A percentile compares a stretch with the other conserved stretches of the same genome.
These are phyloP conservation scores for Leishmania gerbilli DNA, from an alignment of 208 protist species.

Conservation along the genomic window DNA sequence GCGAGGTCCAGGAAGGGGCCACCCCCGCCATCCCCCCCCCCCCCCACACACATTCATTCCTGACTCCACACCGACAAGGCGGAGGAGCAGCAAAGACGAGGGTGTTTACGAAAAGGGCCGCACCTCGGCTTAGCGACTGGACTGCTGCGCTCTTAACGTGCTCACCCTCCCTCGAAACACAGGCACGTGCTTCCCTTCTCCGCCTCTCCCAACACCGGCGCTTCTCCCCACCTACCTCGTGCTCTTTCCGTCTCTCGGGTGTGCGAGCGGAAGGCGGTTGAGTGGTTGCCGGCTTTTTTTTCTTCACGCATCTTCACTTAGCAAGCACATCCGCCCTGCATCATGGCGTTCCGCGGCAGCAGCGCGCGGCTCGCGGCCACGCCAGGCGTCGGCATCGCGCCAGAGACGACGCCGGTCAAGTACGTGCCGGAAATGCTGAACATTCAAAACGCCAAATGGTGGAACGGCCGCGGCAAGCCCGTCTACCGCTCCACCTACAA, in stretches of 20 bases:
- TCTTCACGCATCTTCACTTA: neutral
- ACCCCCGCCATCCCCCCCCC: no score
- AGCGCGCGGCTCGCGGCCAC: slow-evolving; percentile 48
- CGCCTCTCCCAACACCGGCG: neutral
- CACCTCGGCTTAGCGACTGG: neutral
- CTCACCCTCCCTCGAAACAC: neutral
- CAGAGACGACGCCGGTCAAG: slow-evolving; percentile 91
- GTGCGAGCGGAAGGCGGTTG: neutral
- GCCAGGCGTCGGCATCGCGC: slow-evolving; percentile 84
- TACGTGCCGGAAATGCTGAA: slow-evolving; percentile 91
- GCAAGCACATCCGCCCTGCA: neutral
- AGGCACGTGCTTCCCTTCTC: neutral
- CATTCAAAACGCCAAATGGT: slow-evolving; percentile 84
- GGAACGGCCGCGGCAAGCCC: slow-evolving; percentile 61
- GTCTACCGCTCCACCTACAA: slow-evolving; percentile 73
- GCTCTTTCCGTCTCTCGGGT: neutral
- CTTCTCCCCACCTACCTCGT: neutral
- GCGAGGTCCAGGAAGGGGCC: neutral
- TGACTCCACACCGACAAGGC: neutral
- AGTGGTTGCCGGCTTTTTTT: neutral
- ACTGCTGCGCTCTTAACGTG: neutral
- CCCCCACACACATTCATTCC: neutral
- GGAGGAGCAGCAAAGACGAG: neutral
- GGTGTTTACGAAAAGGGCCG: neutral
- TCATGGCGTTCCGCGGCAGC: slow-evolving; percentile 44